Base-by-base conservation (phyloP, 2,329 filamentous ascomycete species). In the Alternaria atra region DNA sequence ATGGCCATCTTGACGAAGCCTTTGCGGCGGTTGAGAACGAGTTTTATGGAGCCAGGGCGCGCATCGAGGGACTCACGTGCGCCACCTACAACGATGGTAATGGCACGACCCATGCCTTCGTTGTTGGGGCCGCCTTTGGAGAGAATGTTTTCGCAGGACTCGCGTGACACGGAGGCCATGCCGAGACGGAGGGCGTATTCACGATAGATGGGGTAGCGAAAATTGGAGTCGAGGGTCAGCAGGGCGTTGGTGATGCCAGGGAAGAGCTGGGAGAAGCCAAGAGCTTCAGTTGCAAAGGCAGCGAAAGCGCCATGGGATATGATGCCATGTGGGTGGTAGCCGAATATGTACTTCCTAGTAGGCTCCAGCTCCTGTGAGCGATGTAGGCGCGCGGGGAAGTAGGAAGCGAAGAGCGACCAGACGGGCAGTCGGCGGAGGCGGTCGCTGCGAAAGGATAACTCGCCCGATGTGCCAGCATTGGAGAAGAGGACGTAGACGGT, bases 261-360 rank as follows among this genome's bases (percentile, higher is more conserved):
- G 72, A 97, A 99, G 63, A 97, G 87, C 57, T 91, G 88, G 0
- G 87, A 85, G 78, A 97, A 98, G 0, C 93, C 93, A 0, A 97
- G 85, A 0, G 93, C 93, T 71, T 97, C 94, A 0, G 94, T 98
- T 4, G 86, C 91, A 74, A 98, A 98, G 5, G 94, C 91, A 5
- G 89, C 92, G 81, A 94, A 97, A 0, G 94, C 94, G n/a, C 94
- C 95, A 71, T 97, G 93, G 5, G 91, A 95, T 73, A 99, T 97
- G 78, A 99, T 98, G 25, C 95, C 94, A 75, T 99, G 95, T 0
- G 95, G 95, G 73, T 98, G 95, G 78, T 98, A 98, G 44, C 94
- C 94, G 72, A 99, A 93, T 65, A 99, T 93, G 81, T 98, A 99
- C 80, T 97, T 97, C 64, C 93, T 86, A 1, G 90, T 93, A 0